Evolutionary conservation across 345 rosid species (phyloP).

Genomic region (Syzygium oleosum): DNA sequence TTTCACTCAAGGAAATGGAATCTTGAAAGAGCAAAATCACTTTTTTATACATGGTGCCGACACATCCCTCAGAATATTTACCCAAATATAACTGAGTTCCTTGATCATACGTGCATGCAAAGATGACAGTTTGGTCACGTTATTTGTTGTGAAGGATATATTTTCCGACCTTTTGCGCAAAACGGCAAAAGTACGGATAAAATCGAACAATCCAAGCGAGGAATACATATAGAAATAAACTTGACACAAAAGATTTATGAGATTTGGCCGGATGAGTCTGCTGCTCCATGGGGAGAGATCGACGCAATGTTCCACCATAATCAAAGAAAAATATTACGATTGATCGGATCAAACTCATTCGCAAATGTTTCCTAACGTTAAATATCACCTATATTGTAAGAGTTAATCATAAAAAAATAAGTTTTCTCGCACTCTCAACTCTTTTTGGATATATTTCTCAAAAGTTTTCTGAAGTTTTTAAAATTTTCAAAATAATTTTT

Average conservation of each 20-base stretch:
- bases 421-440: not conserved
- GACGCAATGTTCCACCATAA: not conserved
- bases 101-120: not conserved
- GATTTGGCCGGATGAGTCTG: not conserved
- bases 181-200: not conserved
- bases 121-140: not conserved
- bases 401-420: not conserved
- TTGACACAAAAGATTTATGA: accelerated
- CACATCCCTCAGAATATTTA: not conserved
- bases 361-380: not conserved
- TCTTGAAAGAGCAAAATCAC: not conserved
- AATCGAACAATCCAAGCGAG: not conserved
- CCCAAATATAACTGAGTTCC: not conserved
- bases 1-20: not conserved
- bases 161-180: not conserved
- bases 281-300: not conserved
- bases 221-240: not conserved
- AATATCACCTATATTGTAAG: not conserved
- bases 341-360: not conserved
- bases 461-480: not conserved
- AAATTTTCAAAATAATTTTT: not conserved
- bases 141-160: not conserved
- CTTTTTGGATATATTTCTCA: not conserved
- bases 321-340: not conserved
- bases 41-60: not conserved